Evolutionary conservation across 1,284 basidiomycete species (phyloP).

Genomic region (Trichosporon sp.): DNA sequence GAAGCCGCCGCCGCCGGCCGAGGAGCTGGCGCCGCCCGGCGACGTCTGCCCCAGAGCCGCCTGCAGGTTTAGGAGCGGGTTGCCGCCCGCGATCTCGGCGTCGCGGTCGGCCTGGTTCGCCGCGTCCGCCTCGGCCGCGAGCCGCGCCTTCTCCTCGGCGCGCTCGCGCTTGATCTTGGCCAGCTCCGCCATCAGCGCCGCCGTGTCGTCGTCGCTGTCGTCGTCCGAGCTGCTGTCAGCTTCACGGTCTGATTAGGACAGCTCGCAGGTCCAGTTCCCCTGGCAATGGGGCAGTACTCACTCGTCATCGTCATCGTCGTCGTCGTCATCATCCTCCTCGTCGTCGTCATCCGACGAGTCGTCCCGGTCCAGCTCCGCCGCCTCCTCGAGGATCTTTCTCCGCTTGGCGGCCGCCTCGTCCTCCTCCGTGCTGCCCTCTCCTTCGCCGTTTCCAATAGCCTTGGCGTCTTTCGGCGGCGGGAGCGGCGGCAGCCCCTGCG

Average conservation of each 20-base stretch:
- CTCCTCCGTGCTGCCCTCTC: constrained; percentile 14
- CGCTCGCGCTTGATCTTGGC: constrained; percentile 93
- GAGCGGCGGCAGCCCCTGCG: constrained; percentile 59
- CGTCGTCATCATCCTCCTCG: constrained; percentile 48
- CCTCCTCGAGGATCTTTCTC: constrained; percentile 74
- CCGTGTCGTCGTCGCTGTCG: constrained; percentile 80
- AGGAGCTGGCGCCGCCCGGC: constrained; percentile 30
- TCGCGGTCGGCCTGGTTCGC: constrained; percentile 65
- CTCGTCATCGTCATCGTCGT: constrained; percentile 49
- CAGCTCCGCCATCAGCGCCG: constrained; percentile 82
- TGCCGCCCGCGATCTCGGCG: constrained; percentile 73
- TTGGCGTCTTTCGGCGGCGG: constrained; percentile 30
- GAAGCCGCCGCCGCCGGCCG: constrained; percentile 51
- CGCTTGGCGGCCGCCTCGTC: constrained; percentile 68
- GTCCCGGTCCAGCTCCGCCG: constrained; percentile 77
- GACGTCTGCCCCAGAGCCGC: constrained; percentile 67
- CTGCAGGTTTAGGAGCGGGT: constrained; percentile 81
- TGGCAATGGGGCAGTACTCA: neutral
- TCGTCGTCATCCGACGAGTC: constrained; percentile 66
- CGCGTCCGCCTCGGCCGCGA: constrained; percentile 67
- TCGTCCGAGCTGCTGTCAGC: constrained; percentile 43
- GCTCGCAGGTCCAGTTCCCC: too few species aligned
- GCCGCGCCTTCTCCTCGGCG: constrained; percentile 80
- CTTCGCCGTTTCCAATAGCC: constrained; percentile 25
- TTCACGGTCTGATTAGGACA: too few species aligned